phyloP scores from a whole-genome alignment of 1,284 basidiomycete species.

The Chalciporus sp. region DNA sequence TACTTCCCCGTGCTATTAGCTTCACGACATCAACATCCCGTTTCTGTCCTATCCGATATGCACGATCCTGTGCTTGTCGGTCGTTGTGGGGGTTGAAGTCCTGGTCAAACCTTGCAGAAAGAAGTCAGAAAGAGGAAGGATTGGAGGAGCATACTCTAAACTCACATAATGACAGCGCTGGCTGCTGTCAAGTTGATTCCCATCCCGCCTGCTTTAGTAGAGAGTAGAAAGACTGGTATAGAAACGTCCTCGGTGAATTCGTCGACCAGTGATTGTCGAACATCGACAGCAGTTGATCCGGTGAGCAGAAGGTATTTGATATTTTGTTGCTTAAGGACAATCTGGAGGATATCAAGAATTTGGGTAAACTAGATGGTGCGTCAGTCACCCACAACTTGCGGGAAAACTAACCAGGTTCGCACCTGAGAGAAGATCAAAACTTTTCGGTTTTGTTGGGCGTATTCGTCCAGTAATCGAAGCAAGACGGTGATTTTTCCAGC shows the following conservation, averaged over 20 bases:
- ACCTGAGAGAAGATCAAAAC: slow-evolving; percentile 94
- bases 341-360: slow-evolving; percentile 90
- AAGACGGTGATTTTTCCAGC: slow-evolving; percentile 88
- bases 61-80: slow-evolving; percentile 95
- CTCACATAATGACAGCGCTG: slow-evolving; percentile 87
- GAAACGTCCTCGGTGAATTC: slow-evolving; percentile 93
- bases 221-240: slow-evolving; percentile 94
- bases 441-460: slow-evolving; percentile 74
- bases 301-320: slow-evolving; percentile 89
- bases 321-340: slow-evolving; percentile 77
- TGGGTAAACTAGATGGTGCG: slow-evolving; percentile 77
- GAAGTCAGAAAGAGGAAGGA: neutral
- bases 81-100: slow-evolving; percentile 96
- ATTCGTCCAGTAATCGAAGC: slow-evolving; percentile 71
- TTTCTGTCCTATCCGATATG: slow-evolving; percentile 97
- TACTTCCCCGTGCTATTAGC: slow-evolving; percentile 89
- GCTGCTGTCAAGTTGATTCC: slow-evolving; percentile 92
- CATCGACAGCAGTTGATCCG: slow-evolving; percentile 92
- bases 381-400: slow-evolving; percentile 3
- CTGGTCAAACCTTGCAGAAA: slow-evolving; percentile 80
- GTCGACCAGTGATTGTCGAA: slow-evolving; percentile 92
- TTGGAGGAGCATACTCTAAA: slow-evolving; percentile 7
- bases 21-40: slow-evolving; percentile 91
- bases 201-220: slow-evolving; percentile 94
- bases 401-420: slow-evolving; percentile 13